Base-by-base conservation (phyloP, 2,329 filamentous ascomycete species). In the Didymella segeticola region DNA sequence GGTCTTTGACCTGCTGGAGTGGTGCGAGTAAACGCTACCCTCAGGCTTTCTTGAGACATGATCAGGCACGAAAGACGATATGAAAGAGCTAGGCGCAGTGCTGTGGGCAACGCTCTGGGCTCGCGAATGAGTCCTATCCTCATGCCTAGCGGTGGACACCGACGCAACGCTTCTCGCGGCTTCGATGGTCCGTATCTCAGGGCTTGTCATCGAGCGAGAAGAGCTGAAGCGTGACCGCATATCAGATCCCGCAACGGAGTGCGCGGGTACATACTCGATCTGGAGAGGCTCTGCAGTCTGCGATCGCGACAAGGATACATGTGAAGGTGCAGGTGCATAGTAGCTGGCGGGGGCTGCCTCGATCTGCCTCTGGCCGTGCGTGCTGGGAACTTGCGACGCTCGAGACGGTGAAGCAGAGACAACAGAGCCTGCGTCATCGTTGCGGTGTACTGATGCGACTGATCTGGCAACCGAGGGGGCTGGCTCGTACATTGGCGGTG, bases 321-420 rank as follows among this genome's bases (percentile, higher is more conserved):
- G 68, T 17, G 68, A 67, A n/a, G 69, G 71, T 25, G 68, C 63
- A 41, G 73, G 68, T 29, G 68, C 64, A 42, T 73, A 68, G 47
- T 72, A 72, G 53, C 68, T 71, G 14, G 61, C 61, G 2, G 72
- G 70, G 12, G 73, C 71, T 3, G 75, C 69, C 58, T 79, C 77
- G 46, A 79, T 76, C 37, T 78, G 75, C 36, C 67, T 69, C 50
- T 63, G 57, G 42, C 48, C 64, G 48, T 63, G 63, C 1, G 62
- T 59, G n/a, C 52, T 62, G 23, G 47, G 49, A 8, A 42, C 34
- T 47, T 52, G 47, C 47, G 60, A 63, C 39, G 64, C 53, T 46
- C 60, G 67, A 45, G 61, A 52, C 43, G 63, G 55, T 43, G 66
- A 60, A 36, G 63, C 47, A 33, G 68, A 67, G 58, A 71, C 69